Evolutionary conservation across 2,329 filamentous ascomycete genomes (phyloP).

Genomic region (Metarhizium anisopliae): DNA sequence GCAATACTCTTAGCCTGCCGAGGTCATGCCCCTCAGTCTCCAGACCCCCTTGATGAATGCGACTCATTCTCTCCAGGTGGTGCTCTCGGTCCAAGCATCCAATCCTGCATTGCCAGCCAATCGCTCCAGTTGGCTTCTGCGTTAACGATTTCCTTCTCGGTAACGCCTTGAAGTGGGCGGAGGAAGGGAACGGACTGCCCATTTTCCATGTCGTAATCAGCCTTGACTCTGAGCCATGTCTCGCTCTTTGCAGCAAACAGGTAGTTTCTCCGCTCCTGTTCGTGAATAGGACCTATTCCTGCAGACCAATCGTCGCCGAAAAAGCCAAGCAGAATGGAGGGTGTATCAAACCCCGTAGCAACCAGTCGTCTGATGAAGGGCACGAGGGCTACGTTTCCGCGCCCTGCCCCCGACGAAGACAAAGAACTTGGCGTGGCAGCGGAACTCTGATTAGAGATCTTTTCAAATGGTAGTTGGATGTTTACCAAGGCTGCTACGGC

Average conservation of each 20-base stretch:
- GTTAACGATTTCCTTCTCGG: constrained; percentile 69
- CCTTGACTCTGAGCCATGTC: constrained; percentile 82
- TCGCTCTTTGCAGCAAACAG: constrained; percentile 91
- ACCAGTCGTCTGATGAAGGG: constrained; percentile 88
- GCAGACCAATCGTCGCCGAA: constrained; percentile 88
- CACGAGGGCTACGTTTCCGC: constrained; percentile 39
- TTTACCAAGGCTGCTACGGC: constrained; percentile 86
- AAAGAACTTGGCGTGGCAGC: background rate
- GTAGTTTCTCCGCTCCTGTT: constrained; percentile 87
- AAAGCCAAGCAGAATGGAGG: constrained; percentile 83
- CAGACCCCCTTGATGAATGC: constrained; percentile 1
- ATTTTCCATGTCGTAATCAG: constrained; percentile 78
- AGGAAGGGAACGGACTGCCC: constrained; percentile 83
- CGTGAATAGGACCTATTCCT: constrained; percentile 74
- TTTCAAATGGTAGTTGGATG: constrained; percentile 83
- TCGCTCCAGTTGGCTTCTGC: constrained; percentile 86
- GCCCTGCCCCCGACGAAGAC: background rate
- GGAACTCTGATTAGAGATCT: constrained; percentile 26
- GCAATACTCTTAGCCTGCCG: background rate
- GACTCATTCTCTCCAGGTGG: constrained; percentile 31
- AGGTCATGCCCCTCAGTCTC: background rate
- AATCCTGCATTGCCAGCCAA: constrained; percentile 95
- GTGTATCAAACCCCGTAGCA: constrained; percentile 82
- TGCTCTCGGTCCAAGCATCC: constrained; percentile 86
- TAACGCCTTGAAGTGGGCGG: constrained; percentile 67